Conservation (phyloP, 78 protist species). For the Dictyostelium citrinum region DNA sequence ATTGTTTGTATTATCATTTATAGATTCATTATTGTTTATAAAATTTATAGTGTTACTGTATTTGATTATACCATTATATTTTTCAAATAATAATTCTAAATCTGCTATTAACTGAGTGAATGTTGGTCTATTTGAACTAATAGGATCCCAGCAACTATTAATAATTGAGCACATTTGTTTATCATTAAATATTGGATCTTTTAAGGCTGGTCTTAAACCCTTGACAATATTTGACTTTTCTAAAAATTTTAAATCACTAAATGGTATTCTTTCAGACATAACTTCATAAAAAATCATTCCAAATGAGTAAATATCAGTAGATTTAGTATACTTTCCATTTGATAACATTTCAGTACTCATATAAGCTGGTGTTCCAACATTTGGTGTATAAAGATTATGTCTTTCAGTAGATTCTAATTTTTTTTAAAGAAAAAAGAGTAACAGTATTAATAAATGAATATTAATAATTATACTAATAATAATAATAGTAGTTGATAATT, state of each 20-base stretch:
- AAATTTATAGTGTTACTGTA: no score
- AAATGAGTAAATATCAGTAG: conserved; percentile 45
- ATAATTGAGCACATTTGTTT: not conserved
- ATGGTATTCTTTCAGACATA: conserved; percentile 18
- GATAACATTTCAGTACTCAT: conserved; percentile 10
- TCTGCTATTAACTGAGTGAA: not conserved
- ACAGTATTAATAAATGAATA: no score
- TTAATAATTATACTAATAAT: no score
- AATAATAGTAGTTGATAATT: no score
- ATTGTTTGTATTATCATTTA: no score
- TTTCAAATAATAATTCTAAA: not conserved
- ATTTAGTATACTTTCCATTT: not conserved
- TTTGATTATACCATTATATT: no score
- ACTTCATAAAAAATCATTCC: conserved; percentile 34
- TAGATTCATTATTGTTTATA: no score
- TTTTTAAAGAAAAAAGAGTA: not conserved
- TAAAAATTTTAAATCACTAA: not conserved
- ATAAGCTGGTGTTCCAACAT: conserved; percentile 52
- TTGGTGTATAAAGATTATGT: not conserved
- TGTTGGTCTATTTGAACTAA: not conserved
- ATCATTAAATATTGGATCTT: not conserved
- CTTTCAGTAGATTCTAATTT: not conserved
- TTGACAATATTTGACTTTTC: conserved; percentile 5
- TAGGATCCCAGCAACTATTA: not conserved
- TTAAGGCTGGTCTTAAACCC: not conserved